Conservation (phyloP, 306 rosid genomes). For the Quercus engelmannii region DNA sequence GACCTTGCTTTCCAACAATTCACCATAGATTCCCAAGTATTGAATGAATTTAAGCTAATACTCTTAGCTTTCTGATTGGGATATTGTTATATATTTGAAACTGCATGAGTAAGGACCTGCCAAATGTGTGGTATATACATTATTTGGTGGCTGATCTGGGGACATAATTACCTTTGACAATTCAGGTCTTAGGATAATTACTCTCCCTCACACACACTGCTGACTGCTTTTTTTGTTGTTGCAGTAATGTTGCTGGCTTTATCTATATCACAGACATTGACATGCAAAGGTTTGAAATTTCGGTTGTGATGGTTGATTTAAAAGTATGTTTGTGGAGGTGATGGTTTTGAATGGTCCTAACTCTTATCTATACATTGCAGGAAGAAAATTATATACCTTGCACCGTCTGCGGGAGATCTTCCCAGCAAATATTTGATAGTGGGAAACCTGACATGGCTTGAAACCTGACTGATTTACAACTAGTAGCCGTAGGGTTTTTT, state of each 20-base stretch:
- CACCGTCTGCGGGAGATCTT: slow-evolving; percentile 88
- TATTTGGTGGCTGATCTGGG: background rate
- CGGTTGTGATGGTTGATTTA: background rate
- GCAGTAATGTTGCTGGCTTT: slow-evolving; percentile 92
- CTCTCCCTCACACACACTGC: background rate
- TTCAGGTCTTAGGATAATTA: background rate
- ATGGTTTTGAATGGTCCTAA: slow-evolving; percentile 20
- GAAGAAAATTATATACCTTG: slow-evolving; percentile 83
- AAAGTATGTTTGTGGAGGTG: background rate
- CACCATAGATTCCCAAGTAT: background rate
- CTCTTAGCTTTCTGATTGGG: background rate
- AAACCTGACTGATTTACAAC: slow-evolving; percentile 40
- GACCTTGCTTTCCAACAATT: background rate
- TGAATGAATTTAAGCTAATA: background rate
- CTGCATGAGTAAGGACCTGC: background rate
- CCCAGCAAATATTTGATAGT: slow-evolving; percentile 79
- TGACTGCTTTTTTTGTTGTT: slow-evolving; percentile 19
- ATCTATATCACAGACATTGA: slow-evolving; percentile 77
- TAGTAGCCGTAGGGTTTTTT: no score
- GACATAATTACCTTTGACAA: background rate
- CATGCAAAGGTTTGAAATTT: slow-evolving; percentile 67
- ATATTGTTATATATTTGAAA: background rate
- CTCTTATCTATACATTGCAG: slow-evolving; percentile 41
- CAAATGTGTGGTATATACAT: background rate
- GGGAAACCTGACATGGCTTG: slow-evolving; percentile 86